Conservation (phyloP, 2,329 filamentous ascomycete species). For the Claviceps africana region DNA sequence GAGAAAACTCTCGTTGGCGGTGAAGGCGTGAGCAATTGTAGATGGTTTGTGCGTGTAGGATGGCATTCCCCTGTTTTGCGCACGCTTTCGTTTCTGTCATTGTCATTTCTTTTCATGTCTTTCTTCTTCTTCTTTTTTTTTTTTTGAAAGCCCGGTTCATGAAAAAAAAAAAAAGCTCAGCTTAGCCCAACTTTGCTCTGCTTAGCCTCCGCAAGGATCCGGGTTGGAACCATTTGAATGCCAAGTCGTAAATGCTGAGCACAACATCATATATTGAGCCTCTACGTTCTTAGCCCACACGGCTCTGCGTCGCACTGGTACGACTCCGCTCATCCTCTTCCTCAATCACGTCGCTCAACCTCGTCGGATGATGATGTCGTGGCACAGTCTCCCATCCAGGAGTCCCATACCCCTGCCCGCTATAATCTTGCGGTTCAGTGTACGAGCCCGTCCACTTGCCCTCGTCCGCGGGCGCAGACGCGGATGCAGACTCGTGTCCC, state of each 20-base stretch:
- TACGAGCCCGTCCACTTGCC: constrained; percentile 30
- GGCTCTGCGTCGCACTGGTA: constrained; percentile 55
- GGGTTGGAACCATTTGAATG: too few species aligned
- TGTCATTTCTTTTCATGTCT: neutral
- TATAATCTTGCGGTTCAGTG: constrained; percentile 43
- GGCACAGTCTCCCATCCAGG: constrained; percentile 65
- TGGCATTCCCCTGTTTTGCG: neutral
- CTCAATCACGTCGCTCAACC: constrained; percentile 76
- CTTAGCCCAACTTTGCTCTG: too few species aligned
- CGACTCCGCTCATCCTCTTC: constrained; percentile 72
- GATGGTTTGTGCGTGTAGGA: neutral
- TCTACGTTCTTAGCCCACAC: constrained; percentile 14
- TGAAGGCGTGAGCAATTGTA: neutral
- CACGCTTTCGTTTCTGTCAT: neutral
- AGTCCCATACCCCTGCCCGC: constrained; percentile 50
- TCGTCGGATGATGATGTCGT: constrained; percentile 73
- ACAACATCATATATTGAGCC: neutral
- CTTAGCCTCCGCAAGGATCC: neutral
- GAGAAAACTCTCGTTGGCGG: too few species aligned
- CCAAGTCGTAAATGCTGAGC: too few species aligned
- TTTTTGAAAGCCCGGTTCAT: too few species aligned
- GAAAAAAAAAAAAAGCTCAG: too few species aligned
- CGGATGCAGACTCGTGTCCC: constrained; percentile 14
- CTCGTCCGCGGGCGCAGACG: constrained; percentile 13
- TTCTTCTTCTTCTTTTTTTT: too few species aligned